These are phyloP conservation scores for Boletus pseudopeckii DNA, from an alignment of 768 basidiomycete genomes.

Conservation along the genomic window DNA sequence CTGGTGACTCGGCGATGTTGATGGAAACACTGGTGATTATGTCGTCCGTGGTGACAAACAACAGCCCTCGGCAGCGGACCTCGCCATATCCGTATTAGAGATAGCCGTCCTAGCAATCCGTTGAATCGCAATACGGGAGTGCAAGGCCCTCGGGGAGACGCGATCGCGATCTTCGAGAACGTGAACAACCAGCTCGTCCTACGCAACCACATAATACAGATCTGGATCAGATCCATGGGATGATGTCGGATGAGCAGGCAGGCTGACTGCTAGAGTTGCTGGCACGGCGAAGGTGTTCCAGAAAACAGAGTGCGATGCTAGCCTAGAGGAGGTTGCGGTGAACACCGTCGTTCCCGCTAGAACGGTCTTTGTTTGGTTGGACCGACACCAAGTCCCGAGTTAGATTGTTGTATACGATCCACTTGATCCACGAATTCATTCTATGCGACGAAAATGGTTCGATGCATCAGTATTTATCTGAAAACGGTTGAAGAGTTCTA, in stretches of 20 bases:
- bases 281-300: conserved; percentile 52
- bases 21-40: conserved; percentile 43
- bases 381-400: neutral
- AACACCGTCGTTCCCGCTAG: conserved; percentile 52
- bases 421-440: neutral
- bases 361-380: conserved; percentile 47
- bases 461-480: neutral
- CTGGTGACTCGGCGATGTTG: conserved; percentile 53
- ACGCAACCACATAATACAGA: conserved; percentile 56
- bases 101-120: conserved; percentile 16
- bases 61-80: conserved; percentile 67
- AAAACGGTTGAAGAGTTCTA: conserved; percentile 31
- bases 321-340: conserved; percentile 49
- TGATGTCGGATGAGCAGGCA: conserved; percentile 49
- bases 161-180: conserved; percentile 59
- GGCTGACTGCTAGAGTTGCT: conserved; percentile 51
- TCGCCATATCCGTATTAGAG: conserved; percentile 42
- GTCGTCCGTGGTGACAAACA: conserved; percentile 58
- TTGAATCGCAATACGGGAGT: conserved; percentile 63
- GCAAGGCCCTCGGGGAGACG: conserved; percentile 53
- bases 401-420: neutral
- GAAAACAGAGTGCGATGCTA: conserved; percentile 51
- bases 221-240: conserved; percentile 60
- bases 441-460: neutral
- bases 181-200: conserved; percentile 38